Percentiles rank a stretch among this genome's conserved stretches.
These are phyloP conservation scores for Rubus parviflorus DNA, from an alignment of 306 rosid genomes.

Conservation along the genomic window DNA sequence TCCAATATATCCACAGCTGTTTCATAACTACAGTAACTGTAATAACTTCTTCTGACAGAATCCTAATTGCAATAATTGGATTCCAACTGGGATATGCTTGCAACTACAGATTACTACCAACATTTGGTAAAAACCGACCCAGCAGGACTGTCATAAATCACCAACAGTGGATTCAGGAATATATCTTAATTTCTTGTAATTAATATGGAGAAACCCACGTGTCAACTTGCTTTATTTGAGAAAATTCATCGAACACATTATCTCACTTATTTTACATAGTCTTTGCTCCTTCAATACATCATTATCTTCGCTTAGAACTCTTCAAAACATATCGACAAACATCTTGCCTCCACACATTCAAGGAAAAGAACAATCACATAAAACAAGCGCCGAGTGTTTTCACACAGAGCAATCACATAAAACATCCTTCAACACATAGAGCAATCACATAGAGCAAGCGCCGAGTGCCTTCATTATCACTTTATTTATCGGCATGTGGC, in stretches of 20 bases:
- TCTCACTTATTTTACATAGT: background rate
- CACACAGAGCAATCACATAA: no score
- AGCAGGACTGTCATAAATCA: background rate
- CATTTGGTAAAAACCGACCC: background rate
- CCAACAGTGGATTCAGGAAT: background rate
- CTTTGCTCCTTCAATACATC: background rate
- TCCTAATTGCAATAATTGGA: conserved; percentile 3
- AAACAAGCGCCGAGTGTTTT: background rate
- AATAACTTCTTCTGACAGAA: conserved; percentile 10
- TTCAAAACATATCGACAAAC: background rate
- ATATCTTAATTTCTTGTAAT: background rate
- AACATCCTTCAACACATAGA: background rate
- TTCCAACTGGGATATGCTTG: conserved; percentile 6
- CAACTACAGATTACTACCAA: background rate
- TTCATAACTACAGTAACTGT: conserved; percentile 8
- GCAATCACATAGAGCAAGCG: background rate
- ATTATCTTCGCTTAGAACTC: background rate
- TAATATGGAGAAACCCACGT: background rate
- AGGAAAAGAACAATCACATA: background rate
- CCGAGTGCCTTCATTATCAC: background rate
- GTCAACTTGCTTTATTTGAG: no score
- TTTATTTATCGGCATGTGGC: background rate
- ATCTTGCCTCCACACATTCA: background rate
- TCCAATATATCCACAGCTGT: background rate
- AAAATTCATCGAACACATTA: background rate